These are phyloP conservation scores for Trichophyton schoenleinii DNA, from an alignment of 2,329 filamentous ascomycete genomes.

Conservation along the genomic window DNA sequence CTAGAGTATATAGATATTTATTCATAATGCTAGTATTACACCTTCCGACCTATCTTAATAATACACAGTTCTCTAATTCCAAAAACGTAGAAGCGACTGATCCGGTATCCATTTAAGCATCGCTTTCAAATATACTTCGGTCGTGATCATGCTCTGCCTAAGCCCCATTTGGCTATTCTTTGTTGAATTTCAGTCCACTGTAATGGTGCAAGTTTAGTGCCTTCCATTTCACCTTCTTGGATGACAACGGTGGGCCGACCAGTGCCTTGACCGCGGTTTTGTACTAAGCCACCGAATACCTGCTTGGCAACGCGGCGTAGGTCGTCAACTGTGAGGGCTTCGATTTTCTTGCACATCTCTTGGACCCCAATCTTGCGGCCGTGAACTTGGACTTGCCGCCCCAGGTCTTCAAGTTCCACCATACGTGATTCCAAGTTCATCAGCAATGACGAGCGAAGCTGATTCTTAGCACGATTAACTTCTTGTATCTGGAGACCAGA, in stretches of 20 bases:
- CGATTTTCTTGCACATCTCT: slow-evolving; percentile 86
- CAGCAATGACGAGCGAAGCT: slow-evolving; percentile 73
- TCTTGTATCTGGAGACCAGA: slow-evolving; percentile 59
- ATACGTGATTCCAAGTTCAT: slow-evolving; percentile 98
- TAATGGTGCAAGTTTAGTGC: slow-evolving; percentile 54
- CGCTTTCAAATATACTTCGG: background rate
- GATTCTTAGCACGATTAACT: slow-evolving; percentile 90
- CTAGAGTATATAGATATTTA: background rate
- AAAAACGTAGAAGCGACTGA: background rate
- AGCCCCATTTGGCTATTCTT: slow-evolving; percentile 67
- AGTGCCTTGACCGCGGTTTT: slow-evolving; percentile 63
- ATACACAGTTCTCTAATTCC: background rate
- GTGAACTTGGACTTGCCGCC: slow-evolving; percentile 92
- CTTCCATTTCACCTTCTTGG: slow-evolving; percentile 73
- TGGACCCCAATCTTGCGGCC: slow-evolving; percentile 79
- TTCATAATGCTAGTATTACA: slow-evolving; percentile 1
- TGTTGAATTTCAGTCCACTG: slow-evolving; percentile 85
- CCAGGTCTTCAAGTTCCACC: slow-evolving; percentile 94
- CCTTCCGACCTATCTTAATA: background rate
- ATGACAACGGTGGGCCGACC: slow-evolving; percentile 88
- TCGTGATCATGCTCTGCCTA: slow-evolving; percentile 50
- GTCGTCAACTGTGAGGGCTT: slow-evolving; percentile 66
- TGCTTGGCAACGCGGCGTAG: slow-evolving; percentile 65
- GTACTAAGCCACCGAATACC: slow-evolving; percentile 64
- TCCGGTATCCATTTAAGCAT: background rate